Percentiles rank a stretch among this genome's conserved stretches.
Evolutionary conservation across 768 basidiomycete species (phyloP).

Genomic region (Suillus brevipes): DNA sequence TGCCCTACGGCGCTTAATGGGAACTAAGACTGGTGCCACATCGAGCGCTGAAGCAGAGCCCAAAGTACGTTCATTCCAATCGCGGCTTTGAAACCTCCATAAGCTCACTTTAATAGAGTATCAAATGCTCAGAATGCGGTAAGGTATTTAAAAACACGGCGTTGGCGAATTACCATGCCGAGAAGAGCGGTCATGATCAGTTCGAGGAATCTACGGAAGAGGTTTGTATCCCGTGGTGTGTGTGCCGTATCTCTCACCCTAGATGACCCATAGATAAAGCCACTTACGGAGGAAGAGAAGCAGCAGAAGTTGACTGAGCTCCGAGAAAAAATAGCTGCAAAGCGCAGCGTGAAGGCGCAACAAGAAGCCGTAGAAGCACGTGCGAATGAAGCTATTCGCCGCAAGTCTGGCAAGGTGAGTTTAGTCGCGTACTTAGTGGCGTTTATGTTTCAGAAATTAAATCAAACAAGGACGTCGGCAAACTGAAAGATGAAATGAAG

Average conservation of each 20-base stretch:
- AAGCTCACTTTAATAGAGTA: slow-evolving; percentile 49
- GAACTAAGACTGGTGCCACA: slow-evolving; percentile 33
- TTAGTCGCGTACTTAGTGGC: background rate
- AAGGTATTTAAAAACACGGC: slow-evolving; percentile 87
- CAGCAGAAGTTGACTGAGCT: slow-evolving; percentile 78
- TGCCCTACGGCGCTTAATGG: slow-evolving; percentile 51
- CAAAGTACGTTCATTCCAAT: slow-evolving; percentile 45
- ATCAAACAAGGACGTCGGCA: slow-evolving; percentile 57
- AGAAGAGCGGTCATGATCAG: slow-evolving; percentile 92
- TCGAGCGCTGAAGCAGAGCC: slow-evolving; percentile 49
- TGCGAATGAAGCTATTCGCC: slow-evolving; percentile 73
- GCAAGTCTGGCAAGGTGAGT: slow-evolving; percentile 81
- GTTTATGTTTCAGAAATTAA: background rate
- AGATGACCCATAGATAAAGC: slow-evolving; percentile 67
- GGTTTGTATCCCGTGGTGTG: slow-evolving; percentile 38
- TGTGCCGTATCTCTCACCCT: slow-evolving; percentile 1
- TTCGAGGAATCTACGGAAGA: slow-evolving; percentile 97
- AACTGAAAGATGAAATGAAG: slow-evolving; percentile 74
- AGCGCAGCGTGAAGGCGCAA: slow-evolving; percentile 69
- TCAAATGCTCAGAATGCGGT: slow-evolving; percentile 81
- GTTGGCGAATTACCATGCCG: slow-evolving; percentile 89
- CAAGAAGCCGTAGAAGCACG: slow-evolving; percentile 73
- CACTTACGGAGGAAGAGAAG: slow-evolving; percentile 94
- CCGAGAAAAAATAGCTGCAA: slow-evolving; percentile 74
- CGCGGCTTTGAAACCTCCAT: background rate